These are phyloP conservation scores for Capsicum baccatum DNA, from an alignment of 257 asterid species.

Conservation along the genomic window DNA sequence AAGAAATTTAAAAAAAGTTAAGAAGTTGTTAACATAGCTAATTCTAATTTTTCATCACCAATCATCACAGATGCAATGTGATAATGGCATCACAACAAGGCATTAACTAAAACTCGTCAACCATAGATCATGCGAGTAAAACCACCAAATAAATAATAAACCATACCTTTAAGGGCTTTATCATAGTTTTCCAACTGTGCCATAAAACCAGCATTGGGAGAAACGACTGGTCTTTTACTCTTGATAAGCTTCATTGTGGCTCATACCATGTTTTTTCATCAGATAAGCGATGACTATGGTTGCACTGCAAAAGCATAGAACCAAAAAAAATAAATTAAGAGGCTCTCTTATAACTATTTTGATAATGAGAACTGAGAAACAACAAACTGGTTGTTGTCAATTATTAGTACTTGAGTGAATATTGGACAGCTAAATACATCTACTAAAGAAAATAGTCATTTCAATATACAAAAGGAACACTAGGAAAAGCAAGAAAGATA, in stretches of 20 bases:
- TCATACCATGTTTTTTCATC: slow-evolving; percentile 76
- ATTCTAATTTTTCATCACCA: not conserved
- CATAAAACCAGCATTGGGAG: slow-evolving; percentile 80
- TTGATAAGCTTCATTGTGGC: slow-evolving; percentile 62
- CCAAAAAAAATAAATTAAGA: slow-evolving; percentile 19
- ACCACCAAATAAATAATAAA: slow-evolving; percentile 17
- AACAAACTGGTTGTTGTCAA: slow-evolving; percentile 6
- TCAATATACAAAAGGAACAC: not conserved
- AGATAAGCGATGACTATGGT: slow-evolving; percentile 71
- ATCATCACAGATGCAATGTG: not conserved
- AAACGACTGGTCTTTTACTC: slow-evolving; percentile 56
- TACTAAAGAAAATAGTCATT: not conserved
- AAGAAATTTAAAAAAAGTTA: not conserved
- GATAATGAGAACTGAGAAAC: not conserved
- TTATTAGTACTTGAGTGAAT: not conserved
- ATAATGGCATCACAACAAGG: slow-evolving; percentile 14
- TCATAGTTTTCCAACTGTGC: slow-evolving; percentile 65
- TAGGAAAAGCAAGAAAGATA: slow-evolving; percentile 12
- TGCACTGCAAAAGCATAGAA: slow-evolving; percentile 55
- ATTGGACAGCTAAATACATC: not conserved
- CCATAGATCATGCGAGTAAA: slow-evolving; percentile 14
- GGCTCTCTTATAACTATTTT: not conserved
- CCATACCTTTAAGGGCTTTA: slow-evolving; percentile 55
- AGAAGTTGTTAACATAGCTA: not conserved
- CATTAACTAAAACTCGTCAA: not conserved